Conservation (phyloP, 225 moss, liverwort and hornwort genomes). For the Antitrichia curtipendula region DNA sequence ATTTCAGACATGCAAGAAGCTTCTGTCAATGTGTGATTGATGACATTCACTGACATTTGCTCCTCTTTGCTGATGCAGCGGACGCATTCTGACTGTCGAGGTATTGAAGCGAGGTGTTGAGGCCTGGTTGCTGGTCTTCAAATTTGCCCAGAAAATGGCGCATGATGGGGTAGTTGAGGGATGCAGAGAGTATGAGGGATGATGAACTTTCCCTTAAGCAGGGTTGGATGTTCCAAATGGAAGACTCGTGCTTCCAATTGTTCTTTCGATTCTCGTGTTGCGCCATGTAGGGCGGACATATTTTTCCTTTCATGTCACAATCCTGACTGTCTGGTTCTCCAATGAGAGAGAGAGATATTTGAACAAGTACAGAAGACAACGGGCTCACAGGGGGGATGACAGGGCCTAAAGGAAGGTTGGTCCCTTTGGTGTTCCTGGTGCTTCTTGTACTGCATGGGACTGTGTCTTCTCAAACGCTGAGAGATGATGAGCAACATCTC, state of each 20-base stretch:
- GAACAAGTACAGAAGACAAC: background rate
- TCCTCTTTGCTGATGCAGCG: constrained; percentile 4
- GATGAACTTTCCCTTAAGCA: background rate
- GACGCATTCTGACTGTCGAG: background rate
- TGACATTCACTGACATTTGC: background rate
- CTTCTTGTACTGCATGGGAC: constrained; percentile 3
- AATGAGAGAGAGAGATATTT: background rate
- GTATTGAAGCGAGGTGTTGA: background rate
- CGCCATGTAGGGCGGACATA: background rate
- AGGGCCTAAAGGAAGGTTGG: constrained; percentile 8
- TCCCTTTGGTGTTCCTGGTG: constrained; percentile 5
- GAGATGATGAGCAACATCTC: constrained; percentile 17
- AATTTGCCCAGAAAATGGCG: background rate
- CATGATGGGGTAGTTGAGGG: background rate
- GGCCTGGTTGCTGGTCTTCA: background rate
- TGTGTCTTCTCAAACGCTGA: constrained; percentile 8
- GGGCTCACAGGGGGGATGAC: constrained; percentile 8
- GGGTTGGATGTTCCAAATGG: background rate
- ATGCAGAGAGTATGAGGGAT: background rate
- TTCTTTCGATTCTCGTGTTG: background rate
- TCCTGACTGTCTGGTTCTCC: background rate
- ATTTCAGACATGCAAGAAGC: background rate
- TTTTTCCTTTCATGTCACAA: background rate
- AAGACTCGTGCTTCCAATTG: background rate
- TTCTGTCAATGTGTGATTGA: background rate